Percentiles rank a stretch among this genome's conserved stretches.
These are phyloP conservation scores for Cladosporium sp. DNA, from an alignment of 2,329 filamentous ascomycete species.

Conservation along the genomic window DNA sequence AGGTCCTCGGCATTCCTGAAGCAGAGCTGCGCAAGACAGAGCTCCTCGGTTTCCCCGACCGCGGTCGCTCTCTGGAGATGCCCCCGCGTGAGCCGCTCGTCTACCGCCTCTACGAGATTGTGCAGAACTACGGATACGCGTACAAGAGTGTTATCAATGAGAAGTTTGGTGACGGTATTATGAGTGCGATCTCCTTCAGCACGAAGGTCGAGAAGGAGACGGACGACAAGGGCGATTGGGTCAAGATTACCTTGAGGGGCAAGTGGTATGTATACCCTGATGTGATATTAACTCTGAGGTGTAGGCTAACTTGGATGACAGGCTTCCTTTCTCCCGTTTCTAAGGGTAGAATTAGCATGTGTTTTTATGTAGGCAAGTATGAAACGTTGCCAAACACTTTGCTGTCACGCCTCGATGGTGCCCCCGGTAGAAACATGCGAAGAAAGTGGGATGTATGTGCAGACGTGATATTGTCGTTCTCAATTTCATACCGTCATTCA, in stretches of 20 bases:
- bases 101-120: slow-evolving; percentile 87
- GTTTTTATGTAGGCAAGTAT: slow-evolving; percentile 5
- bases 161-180: slow-evolving; percentile 78
- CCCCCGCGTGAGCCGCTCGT: slow-evolving; percentile 81
- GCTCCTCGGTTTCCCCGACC: slow-evolving; percentile 71
- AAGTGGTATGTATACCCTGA: slow-evolving; percentile 62
- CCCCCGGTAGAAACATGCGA: no score
- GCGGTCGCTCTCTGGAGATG: slow-evolving; percentile 76
- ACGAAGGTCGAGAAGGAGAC: slow-evolving; percentile 93
- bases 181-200: slow-evolving; percentile 90
- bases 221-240: slow-evolving; percentile 80
- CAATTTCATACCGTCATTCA: no score
- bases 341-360: slow-evolving; percentile 22
- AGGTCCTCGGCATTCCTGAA: slow-evolving; percentile 59
- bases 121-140: slow-evolving; percentile 95
- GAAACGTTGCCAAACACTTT: background rate
- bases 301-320: slow-evolving; percentile 22
- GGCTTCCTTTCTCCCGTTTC: slow-evolving; percentile 48
- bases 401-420: no score
- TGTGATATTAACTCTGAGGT: background rate
- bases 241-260: slow-evolving; percentile 74
- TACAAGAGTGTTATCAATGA: slow-evolving; percentile 96
- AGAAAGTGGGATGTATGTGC: no score
- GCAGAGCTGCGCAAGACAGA: slow-evolving; percentile 53
- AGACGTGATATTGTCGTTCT: no score